phyloP scores from a whole-genome alignment of 805 yeast species.

The Cyberlindnera veronae region DNA sequence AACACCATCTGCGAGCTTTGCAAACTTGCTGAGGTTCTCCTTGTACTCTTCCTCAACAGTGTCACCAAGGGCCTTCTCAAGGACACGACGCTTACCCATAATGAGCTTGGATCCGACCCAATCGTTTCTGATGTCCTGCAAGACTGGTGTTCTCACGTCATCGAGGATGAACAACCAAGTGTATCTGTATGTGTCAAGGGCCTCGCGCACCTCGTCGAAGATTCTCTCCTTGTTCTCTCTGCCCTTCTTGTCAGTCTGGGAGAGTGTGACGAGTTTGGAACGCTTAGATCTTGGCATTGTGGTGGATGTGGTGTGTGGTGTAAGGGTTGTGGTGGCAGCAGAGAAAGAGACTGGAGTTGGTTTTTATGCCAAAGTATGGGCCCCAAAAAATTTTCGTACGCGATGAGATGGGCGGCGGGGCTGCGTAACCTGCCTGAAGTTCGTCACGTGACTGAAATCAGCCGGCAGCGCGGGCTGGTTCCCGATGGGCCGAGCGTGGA shows the following conservation, averaged over 20 bases:
- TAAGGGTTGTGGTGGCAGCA: no score
- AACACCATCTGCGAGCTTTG: slow-evolving; percentile 66
- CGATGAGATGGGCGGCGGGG: no score
- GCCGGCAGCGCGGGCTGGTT: no score
- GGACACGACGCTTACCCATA: slow-evolving; percentile 89
- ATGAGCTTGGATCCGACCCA: slow-evolving; percentile 90
- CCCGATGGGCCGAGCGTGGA: no score
- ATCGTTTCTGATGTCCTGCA: slow-evolving; percentile 87
- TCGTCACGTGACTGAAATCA: no score
- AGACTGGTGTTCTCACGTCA: slow-evolving; percentile 92
- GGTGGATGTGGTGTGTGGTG: background rate
- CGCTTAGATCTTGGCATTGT: slow-evolving; percentile 95
- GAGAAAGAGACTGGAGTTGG: no score
- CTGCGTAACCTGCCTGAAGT: no score
- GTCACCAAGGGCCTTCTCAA: slow-evolving; percentile 89
- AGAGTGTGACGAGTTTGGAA: slow-evolving; percentile 90
- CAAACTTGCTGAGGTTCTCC: slow-evolving; percentile 72
- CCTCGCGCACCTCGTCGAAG: slow-evolving; percentile 84
- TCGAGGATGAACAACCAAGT: slow-evolving; percentile 85
- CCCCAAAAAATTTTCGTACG: no score
- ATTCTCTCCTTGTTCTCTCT: slow-evolving; percentile 87
- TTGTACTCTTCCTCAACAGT: slow-evolving; percentile 86
- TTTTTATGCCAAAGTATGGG: no score
- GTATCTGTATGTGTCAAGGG: slow-evolving; percentile 72
- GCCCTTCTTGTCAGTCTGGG: slow-evolving; percentile 96